Evolutionary conservation across 2,329 filamentous ascomycete species (phyloP), one percentile per base, ranked within the genome.

Genomic region (Didymella lethalis): DNA sequence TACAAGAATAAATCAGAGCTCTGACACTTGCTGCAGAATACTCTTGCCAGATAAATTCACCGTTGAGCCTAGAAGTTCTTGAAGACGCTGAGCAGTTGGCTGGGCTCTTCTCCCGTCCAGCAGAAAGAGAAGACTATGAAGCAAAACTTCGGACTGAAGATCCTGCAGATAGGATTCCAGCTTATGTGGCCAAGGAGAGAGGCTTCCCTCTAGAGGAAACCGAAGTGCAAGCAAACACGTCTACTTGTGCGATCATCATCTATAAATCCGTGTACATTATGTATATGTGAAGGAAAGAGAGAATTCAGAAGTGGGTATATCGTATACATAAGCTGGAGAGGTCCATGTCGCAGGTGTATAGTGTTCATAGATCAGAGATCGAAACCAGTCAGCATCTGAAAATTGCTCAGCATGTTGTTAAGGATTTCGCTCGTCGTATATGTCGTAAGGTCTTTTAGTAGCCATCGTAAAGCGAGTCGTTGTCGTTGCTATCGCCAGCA

Each of bases 391-490:
- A 23, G 18, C n/a, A 12, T 23, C 16, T 3, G 18, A 41, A 41
- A 23, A 4, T 23, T 41, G 8, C 18, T 23, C 18, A 23, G 18
- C 20, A 18, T 23, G 12, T 23, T 7, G 18, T 14, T 20, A 10
- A 45, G 7, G 14, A 18, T 25, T 11, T 14, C 11, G 18, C 25
- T 7, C 25, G n/a, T 5, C 14, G 26, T 57, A 34, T 29, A 50
- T 56, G 54, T 41, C 12, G 40, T 43, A 12, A 47, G 14, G 38
- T 55, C 40, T n/a, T 44, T 70, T 41, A 72, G 29, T 53, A 28
- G 14, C 65, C 59, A 14, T 54, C 68, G 49, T 71, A 68, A 28
- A 73, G 61, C 12, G 63, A 69, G 36, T 71, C 65, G 6, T 59
- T 51, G 12, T 66, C 67, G 26, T 65, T 59, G 4, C 62, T 57